These are phyloP conservation scores for Dendrobium nobile DNA, from an alignment of 106 monocot species.

Conservation along the genomic window DNA sequence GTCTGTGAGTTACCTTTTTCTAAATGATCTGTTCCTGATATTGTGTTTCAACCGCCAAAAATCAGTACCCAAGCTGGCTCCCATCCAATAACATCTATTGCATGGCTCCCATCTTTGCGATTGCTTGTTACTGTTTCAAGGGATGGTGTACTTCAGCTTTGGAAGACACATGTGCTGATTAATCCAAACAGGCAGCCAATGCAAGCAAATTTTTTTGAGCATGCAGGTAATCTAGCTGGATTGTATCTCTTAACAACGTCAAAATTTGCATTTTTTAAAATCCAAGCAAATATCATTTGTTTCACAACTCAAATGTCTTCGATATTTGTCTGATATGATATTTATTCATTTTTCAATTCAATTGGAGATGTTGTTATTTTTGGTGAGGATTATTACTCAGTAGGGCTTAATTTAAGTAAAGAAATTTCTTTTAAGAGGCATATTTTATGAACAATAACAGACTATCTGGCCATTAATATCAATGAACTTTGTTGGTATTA, in stretches of 20 bases:
- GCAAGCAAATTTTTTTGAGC: slow-evolving; percentile 88
- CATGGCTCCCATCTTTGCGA: slow-evolving; percentile 74
- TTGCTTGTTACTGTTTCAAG: slow-evolving; percentile 79
- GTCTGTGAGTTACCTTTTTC: neutral
- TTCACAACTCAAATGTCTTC: neutral
- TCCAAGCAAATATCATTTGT: neutral
- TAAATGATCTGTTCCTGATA: slow-evolving; percentile 13
- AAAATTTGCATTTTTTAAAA: neutral
- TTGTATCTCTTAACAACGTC: neutral
- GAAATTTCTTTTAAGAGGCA: neutral
- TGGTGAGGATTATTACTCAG: neutral
- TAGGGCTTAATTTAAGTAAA: neutral
- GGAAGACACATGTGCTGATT: slow-evolving; percentile 75
- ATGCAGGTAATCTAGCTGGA: slow-evolving; percentile 53
- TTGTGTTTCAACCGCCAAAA: slow-evolving; percentile 18
- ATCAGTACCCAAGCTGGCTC: slow-evolving; percentile 82
- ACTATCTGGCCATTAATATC: neutral
- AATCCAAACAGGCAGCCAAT: slow-evolving; percentile 90
- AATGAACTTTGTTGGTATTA: neutral
- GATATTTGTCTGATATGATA: neutral
- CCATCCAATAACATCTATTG: slow-evolving; percentile 73
- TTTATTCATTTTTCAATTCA: neutral
- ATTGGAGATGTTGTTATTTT: neutral
- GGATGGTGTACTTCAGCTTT: slow-evolving; percentile 86
- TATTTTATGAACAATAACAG: neutral